These are phyloP conservation scores for Odontarrhena argentea DNA, from an alignment of 345 rosid genomes.

Conservation along the genomic window DNA sequence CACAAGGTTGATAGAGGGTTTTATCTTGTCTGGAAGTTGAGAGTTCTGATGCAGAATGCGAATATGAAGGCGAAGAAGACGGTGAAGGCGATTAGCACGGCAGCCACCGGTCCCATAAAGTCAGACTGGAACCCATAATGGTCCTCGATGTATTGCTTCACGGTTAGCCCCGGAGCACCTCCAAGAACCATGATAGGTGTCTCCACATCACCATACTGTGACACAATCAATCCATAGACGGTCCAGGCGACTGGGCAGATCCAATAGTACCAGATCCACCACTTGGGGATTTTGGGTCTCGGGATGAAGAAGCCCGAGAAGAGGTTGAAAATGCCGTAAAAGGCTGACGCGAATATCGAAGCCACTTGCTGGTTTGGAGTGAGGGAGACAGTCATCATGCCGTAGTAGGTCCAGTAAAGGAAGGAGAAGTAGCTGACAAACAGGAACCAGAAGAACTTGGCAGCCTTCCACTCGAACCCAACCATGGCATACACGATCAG, in stretches of 20 bases:
- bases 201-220: slow-evolving; percentile 67
- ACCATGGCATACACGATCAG: slow-evolving; percentile 82
- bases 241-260: slow-evolving; percentile 90
- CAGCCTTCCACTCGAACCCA: slow-evolving; percentile 68
- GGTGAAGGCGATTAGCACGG: slow-evolving; percentile 57
- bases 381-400: slow-evolving; percentile 88
- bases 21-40: slow-evolving; percentile 73
- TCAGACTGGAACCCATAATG: slow-evolving; percentile 60
- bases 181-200: slow-evolving; percentile 46
- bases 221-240: slow-evolving; percentile 57
- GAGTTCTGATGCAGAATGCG: slow-evolving; percentile 70
- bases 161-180: slow-evolving; percentile 21
- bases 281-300: slow-evolving; percentile 79
- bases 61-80: slow-evolving; percentile 71
- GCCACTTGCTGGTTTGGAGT: slow-evolving; percentile 90
- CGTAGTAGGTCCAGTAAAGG: slow-evolving; percentile 91
- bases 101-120: slow-evolving; percentile 78
- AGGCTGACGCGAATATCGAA: slow-evolving; percentile 72
- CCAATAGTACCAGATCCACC: slow-evolving; percentile 97
- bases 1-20: no score
- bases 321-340: slow-evolving; percentile 71
- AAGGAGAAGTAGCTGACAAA: slow-evolving; percentile 76
- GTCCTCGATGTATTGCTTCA: slow-evolving; percentile 52
- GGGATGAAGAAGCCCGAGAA: slow-evolving; percentile 91
- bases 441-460: slow-evolving; percentile 80